Conservation (phyloP, 1,284 basidiomycete genomes). For the Exobasidium rhododendri region DNA sequence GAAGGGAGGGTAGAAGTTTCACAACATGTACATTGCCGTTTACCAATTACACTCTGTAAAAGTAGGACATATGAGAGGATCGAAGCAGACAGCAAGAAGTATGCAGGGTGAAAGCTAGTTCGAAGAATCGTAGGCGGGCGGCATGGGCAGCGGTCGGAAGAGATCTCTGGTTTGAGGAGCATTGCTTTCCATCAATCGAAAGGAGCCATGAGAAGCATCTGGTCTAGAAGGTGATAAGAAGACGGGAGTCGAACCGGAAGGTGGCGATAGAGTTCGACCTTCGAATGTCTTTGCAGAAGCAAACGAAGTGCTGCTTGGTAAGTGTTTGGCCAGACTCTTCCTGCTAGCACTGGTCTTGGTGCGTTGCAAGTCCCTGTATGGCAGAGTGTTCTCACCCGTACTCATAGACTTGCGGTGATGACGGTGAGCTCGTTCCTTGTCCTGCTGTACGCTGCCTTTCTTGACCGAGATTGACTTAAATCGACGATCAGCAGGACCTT, state of each 20-base stretch:
- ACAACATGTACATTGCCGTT: too few relatives aligned
- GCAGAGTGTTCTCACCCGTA: not conserved
- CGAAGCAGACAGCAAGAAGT: not conserved
- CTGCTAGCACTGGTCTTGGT: slow-evolving; percentile 1
- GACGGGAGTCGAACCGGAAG: not conserved
- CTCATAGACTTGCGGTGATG: not conserved
- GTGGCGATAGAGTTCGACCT: not conserved
- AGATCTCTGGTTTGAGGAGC: slow-evolving; percentile 5
- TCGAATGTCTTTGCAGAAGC: slow-evolving; percentile 10
- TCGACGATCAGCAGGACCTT: not conserved
- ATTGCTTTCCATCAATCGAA: not conserved
- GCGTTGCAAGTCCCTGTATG: not conserved
- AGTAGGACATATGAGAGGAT: too few relatives aligned
- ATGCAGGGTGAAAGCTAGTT: not conserved
- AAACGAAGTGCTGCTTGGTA: slow-evolving; percentile 3
- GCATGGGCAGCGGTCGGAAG: slow-evolving; percentile 5
- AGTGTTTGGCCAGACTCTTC: not conserved
- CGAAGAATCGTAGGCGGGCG: not conserved
- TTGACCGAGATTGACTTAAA: not conserved
- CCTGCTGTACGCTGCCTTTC: too few relatives aligned
- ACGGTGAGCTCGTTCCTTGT: not conserved
- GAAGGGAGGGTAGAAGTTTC: too few relatives aligned
- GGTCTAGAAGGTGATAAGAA: not conserved
- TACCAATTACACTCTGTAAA: too few relatives aligned
- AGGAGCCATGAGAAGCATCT: not conserved